Evolutionary conservation across 1,284 basidiomycete genomes (phyloP), one percentile per base, ranked within the genome.

Genomic region (Flammula alnicola): DNA sequence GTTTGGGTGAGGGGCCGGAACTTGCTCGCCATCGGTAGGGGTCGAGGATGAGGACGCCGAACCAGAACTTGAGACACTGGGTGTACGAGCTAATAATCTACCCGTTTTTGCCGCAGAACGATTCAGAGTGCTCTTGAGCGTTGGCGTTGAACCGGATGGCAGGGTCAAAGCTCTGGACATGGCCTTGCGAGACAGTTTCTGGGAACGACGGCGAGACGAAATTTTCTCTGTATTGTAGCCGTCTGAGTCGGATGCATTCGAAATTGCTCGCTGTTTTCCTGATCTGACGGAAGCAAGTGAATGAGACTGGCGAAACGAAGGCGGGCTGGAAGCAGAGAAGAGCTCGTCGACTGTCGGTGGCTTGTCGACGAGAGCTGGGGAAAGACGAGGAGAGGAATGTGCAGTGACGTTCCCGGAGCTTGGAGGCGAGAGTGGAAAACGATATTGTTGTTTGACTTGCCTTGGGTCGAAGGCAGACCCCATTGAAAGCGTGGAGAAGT

Each of bases 391-490:
- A 0, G 77, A 76, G 25, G 76, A 70, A 29, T 61, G 54, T 2
- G 70, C 66, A 16, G 73, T 72, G 20, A 65, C 65, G 29, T 70
- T 61, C 14, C 68, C 67, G 30, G 76, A 76, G 51, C 66, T 73
- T 23, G 75, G 75, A 36, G 76, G 74, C 20, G 74, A 76, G 32
- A 74, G 63, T 2, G 76, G 75, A 48, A 76, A 77, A 33, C 62
- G 63, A 58, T 66, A 69, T 39, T 58, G 55, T 19, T 62, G 55
- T 47, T 58, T 63, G 17, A 57, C 23, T 52, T 60, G 62, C 33
- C 54, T 57, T 20, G 52, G 42, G 29, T 63, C 61, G 44, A 50
- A 37, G 49, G 50, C 45, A 36, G 58, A 40, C 22, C 54, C 51
- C 58, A 62, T 60, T 12, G 33, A 46, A 25, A 37, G 44, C 41